Base-by-base conservation (phyloP, 352 stramenopile genomes). In the Phytophthora ohioensis region DNA sequence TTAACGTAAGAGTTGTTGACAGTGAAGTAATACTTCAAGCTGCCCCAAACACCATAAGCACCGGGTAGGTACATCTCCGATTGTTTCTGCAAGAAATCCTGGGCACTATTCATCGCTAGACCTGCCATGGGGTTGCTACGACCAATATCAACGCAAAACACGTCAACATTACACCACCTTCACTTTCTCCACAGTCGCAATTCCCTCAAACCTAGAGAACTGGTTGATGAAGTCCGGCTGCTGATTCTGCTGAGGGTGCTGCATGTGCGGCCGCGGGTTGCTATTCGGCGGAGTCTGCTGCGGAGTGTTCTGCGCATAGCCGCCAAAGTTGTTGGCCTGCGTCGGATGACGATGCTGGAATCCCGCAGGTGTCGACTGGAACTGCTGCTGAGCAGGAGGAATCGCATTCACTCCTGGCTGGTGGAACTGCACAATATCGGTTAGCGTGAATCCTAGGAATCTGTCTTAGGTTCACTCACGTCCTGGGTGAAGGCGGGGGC, bases 1-100 rank as follows among this genome's bases (percentile, higher is more conserved):
- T 91, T 90, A 34, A 97, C 90, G 67, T 97, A 97, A 67, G 79
- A 91, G 77, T 97, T 97, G 76, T 95, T 93, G 59, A 97, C 90
- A 51, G 84, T 94, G 62, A 97, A 96, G 52, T 96, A 96, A 69
- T 95, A 95, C 76, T 96, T 96, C 57, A 94, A 75, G 48, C 77
- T 93, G 9, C 87, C 87, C 80, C 89, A 92, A 36, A 93, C 64
- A 8, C 85, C 87, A 54, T 94, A 91, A 9, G 89, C 89, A 9
- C 87, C 87, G 0, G 89, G 89, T 12, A 96, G 71, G 46, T 94
- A 96, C 56, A 91, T 83, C 58, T 88, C 79, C 53, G 87, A 93
- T 56, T 96, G 87, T 47, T 96, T 93, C 53, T 88, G 76, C 57
- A 96, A 67, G 54, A 94, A 93, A 67, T 93, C 84, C 63, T 91